Evolutionary conservation across 441 rosid species (phyloP).

Genomic region (Dalechampia spathulata): DNA sequence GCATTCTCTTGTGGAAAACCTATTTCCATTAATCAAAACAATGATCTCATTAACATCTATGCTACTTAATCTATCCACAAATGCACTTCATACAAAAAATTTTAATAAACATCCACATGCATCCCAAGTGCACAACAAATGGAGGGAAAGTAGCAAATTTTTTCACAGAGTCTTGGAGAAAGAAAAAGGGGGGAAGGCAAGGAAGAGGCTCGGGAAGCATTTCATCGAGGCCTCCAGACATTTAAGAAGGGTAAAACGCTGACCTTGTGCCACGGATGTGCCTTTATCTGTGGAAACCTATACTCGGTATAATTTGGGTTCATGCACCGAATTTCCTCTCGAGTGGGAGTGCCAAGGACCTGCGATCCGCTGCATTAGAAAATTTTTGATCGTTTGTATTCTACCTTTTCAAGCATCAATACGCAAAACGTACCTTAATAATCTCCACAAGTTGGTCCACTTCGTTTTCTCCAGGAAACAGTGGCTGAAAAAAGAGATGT

Average conservation of each 20-base stretch:
- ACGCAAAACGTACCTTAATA: conserved; percentile 52
- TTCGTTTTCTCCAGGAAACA: conserved; percentile 97
- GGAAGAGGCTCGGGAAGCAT: too few species aligned
- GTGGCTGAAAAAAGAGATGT: conserved; percentile 50
- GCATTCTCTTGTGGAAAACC: conserved; percentile 96
- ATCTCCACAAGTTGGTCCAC: conserved; percentile 99
- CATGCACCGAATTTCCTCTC: conserved; percentile 99
- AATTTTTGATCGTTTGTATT: not conserved
- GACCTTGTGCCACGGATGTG: conserved; percentile 99
- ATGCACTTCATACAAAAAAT: not conserved
- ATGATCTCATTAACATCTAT: not conserved
- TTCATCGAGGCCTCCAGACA: not conserved
- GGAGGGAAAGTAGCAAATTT: not conserved
- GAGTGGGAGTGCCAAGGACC: conserved; percentile 98
- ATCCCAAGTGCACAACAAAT: not conserved
- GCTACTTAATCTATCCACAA: not conserved
- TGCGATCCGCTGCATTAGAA: conserved; percentile 22
- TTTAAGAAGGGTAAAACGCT: not conserved
- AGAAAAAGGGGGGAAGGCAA: too few species aligned
- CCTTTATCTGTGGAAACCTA: conserved; percentile 95
- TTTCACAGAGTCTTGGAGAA: too few species aligned
- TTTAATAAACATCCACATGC: not conserved
- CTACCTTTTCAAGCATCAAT: not conserved
- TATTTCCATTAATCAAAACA: conserved; percentile 16
- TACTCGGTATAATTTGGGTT: conserved; percentile 94